Conservation (phyloP, 345 rosid genomes). For the Hevea brasiliensis region DNA sequence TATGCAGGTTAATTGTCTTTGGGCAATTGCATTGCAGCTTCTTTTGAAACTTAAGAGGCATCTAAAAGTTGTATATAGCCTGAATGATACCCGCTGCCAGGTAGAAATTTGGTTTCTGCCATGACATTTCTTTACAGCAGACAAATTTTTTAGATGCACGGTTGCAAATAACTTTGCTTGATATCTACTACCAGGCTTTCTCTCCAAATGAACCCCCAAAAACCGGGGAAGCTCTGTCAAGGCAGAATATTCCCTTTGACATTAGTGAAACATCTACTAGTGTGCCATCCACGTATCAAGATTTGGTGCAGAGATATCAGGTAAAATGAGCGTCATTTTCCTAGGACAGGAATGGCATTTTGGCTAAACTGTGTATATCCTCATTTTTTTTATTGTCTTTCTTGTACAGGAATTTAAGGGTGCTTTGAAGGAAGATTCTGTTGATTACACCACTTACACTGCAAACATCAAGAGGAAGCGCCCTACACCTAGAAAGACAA, state of each 20-base stretch:
- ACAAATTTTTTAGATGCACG: neutral
- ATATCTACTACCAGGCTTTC: slow-evolving; percentile 56
- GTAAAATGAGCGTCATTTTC: slow-evolving; percentile 26
- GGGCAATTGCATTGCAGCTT: slow-evolving; percentile 82
- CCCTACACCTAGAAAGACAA: slow-evolving; percentile 47
- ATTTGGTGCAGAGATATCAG: slow-evolving; percentile 79
- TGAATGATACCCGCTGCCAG: slow-evolving; percentile 94
- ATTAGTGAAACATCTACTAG: slow-evolving; percentile 50
- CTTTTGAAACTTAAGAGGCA: slow-evolving; percentile 92
- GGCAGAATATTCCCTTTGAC: slow-evolving; percentile 73
- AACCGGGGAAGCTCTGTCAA: slow-evolving; percentile 68
- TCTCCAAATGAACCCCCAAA: slow-evolving; percentile 78
- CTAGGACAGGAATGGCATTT: neutral
- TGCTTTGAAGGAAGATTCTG: slow-evolving; percentile 83
- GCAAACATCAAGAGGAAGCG: slow-evolving; percentile 86
- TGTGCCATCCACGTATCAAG: slow-evolving; percentile 64
- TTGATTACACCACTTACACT: slow-evolving; percentile 76
- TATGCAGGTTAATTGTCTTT: slow-evolving; percentile 67
- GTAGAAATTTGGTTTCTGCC: slow-evolving; percentile 31
- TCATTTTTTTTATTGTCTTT: neutral
- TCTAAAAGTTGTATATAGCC: slow-evolving; percentile 78
- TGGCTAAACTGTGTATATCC: neutral
- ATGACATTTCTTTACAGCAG: neutral
- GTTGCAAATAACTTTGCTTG: neutral
- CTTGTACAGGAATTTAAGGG: slow-evolving; percentile 71